These are phyloP conservation scores for Tricholoma bakamatsutake DNA, from an alignment of 768 basidiomycete genomes.

Conservation along the genomic window DNA sequence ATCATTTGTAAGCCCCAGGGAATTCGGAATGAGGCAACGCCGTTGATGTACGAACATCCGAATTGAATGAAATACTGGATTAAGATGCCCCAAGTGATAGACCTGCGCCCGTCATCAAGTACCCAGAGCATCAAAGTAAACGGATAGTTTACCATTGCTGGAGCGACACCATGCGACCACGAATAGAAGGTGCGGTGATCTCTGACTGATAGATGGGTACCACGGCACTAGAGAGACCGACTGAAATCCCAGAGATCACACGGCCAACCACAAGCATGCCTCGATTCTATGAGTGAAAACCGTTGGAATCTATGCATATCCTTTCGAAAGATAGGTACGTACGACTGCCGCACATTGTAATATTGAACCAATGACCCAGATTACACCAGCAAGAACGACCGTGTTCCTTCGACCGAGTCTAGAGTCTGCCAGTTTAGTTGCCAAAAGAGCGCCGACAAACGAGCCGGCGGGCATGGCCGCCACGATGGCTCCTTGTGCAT, in stretches of 20 bases:
- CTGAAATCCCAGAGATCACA: constrained; percentile 61
- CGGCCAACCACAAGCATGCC: constrained; percentile 73
- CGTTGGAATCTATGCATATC: neutral
- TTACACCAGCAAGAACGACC: constrained; percentile 57
- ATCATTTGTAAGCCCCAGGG: constrained; percentile 80
- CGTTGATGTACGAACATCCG: constrained; percentile 68
- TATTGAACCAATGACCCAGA: constrained; percentile 70
- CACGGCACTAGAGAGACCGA: constrained; percentile 59
- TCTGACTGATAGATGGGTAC: constrained; percentile 76
- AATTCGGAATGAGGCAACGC: constrained; percentile 69
- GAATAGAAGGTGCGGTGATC: constrained; percentile 64
- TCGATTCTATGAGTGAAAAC: constrained; percentile 39
- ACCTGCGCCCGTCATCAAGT: constrained; percentile 20
- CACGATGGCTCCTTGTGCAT: constrained; percentile 67
- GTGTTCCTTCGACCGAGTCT: constrained; percentile 59
- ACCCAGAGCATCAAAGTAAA: neutral
- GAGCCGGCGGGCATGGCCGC: constrained; percentile 77
- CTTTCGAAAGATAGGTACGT: constrained; percentile 7
- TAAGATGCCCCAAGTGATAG: constrained; percentile 75
- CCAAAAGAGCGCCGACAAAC: constrained; percentile 57
- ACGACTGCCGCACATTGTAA: constrained; percentile 60
- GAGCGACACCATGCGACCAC: constrained; percentile 69
- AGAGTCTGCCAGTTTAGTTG: constrained; percentile 55
- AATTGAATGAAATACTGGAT: constrained; percentile 74
- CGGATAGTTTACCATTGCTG: constrained; percentile 55